phyloP scores from a whole-genome alignment of 441 rosid species.

The Bocquillonia castaneifolia region DNA sequence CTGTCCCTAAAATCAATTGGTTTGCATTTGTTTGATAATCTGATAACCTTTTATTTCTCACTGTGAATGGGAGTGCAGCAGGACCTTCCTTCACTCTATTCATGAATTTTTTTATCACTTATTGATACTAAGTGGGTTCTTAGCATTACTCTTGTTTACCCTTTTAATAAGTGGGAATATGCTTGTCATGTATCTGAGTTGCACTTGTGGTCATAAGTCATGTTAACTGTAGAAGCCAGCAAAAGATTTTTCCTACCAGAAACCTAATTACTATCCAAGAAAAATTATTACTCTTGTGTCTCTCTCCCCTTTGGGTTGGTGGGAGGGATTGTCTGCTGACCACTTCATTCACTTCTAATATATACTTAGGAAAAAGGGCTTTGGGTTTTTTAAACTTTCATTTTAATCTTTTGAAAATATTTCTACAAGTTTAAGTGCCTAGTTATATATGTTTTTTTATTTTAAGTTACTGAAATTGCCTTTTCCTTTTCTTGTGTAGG shows the following conservation, averaged over 20 bases:
- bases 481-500: slow-evolving; percentile 41
- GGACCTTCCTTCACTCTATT: not conserved
- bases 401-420: not conserved
- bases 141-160: not conserved
- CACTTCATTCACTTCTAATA: not conserved
- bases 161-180: not conserved
- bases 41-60: not conserved
- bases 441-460: not conserved
- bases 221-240: not conserved
- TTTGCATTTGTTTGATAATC: not conserved
- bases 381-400: not conserved
- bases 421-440: not conserved
- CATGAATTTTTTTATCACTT: not conserved
- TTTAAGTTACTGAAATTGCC: slow-evolving; percentile 15
- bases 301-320: not conserved
- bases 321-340: not conserved
- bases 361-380: not conserved
- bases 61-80: not conserved
- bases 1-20: not conserved
- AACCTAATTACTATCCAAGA: not conserved
- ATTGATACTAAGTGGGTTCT: not conserved
- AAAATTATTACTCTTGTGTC: not conserved
- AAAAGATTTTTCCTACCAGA: not conserved
- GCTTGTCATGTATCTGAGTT: not conserved
- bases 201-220: not conserved